These are phyloP conservation scores for Thraustochytrium striatum DNA, from an alignment of 352 stramenopile genomes.

Conservation along the genomic window DNA sequence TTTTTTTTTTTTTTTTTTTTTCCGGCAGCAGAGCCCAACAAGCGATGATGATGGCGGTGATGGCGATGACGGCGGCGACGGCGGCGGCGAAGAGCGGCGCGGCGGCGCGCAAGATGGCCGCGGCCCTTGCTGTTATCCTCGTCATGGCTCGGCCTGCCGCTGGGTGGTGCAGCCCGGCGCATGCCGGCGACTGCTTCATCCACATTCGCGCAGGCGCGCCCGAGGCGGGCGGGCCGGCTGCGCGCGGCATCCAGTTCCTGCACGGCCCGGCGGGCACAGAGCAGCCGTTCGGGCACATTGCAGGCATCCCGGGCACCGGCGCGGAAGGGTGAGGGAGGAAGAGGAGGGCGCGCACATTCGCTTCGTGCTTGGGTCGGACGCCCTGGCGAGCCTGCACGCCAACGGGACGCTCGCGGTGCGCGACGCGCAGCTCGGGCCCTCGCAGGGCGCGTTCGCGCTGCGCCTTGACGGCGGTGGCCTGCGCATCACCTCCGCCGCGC, in stretches of 20 bases:
- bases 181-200: conserved; percentile 43
- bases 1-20: no score
- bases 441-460: background rate
- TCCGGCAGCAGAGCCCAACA: no score
- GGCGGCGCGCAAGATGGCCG: no score
- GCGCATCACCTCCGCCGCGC: background rate
- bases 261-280: conserved; percentile 33
- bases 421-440: background rate
- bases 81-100: no score
- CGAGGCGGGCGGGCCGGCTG: background rate
- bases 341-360: background rate
- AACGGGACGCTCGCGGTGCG: background rate
- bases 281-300: conserved; percentile 21
- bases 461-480: background rate
- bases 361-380: background rate
- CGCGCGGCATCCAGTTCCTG: conserved; percentile 26
- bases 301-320: background rate
- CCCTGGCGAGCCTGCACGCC: background rate
- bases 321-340: no score
- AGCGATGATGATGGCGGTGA: no score
- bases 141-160: no score
- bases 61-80: no score
- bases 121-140: no score
- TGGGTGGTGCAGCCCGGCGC: background rate
- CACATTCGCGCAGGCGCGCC: conserved; percentile 20